Evolutionary conservation across 1,139 yeast species (phyloP).

Genomic region (Yamadazyma atmosphaerica): DNA sequence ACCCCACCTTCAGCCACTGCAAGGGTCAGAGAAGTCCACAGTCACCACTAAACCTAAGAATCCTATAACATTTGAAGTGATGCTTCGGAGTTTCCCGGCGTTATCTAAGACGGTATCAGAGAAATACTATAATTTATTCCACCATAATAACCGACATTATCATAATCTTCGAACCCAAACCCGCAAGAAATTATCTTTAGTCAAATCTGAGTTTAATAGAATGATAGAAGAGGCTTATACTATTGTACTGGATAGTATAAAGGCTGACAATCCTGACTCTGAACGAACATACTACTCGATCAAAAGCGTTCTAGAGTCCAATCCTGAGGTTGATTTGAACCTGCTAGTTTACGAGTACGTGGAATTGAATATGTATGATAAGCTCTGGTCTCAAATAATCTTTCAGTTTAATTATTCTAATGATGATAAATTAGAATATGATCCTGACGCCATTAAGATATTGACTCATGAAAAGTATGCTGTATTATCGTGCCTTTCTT

Average conservation of each 20-base stretch:
- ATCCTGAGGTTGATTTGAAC: slow-evolving; percentile 53
- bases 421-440: slow-evolving; percentile 28
- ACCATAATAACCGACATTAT: slow-evolving; percentile 42
- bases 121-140: slow-evolving; percentile 43
- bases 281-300: slow-evolving; percentile 36
- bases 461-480: slow-evolving; percentile 38
- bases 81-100: slow-evolving; percentile 48
- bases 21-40: no score
- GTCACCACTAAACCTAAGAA: slow-evolving; percentile 12
- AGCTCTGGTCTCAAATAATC: slow-evolving; percentile 56
- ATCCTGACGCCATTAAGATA: slow-evolving; percentile 30
- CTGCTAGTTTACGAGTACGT: slow-evolving; percentile 66
- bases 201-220: slow-evolving; percentile 32
- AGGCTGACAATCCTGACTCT: slow-evolving; percentile 35
- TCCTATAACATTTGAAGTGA: slow-evolving; percentile 38
- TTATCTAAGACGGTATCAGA: slow-evolving; percentile 49
- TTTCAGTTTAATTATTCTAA: slow-evolving; percentile 37
- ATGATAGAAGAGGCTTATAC: slow-evolving; percentile 39
- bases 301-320: slow-evolving; percentile 28
- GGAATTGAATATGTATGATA: slow-evolving; percentile 65
- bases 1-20: no score
- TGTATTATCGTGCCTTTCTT: slow-evolving; percentile 52
- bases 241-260: slow-evolving; percentile 44
- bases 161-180: slow-evolving; percentile 32
- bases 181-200: slow-evolving; percentile 26